A percentile compares a stretch with the other conserved stretches of the same genome.
Conservation (phyloP, 495 filamentous ascomycete species). For the Astrocystis sublimbata region DNA sequence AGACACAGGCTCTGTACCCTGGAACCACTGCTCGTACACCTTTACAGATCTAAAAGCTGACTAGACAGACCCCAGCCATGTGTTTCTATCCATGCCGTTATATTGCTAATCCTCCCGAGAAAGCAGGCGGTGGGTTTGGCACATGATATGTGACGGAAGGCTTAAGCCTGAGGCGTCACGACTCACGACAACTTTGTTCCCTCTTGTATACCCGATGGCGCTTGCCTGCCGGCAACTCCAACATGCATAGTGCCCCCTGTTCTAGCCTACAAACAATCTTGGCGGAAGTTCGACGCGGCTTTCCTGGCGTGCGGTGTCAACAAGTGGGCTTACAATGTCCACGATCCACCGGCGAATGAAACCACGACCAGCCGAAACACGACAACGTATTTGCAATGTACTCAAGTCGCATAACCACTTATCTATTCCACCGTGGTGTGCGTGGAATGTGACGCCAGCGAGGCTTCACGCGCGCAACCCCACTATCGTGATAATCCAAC, state of each 20-base stretch:
- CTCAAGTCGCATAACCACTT: background rate
- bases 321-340: constrained; percentile 6
- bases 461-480: constrained; percentile 5
- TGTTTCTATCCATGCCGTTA: background rate
- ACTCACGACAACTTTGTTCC: background rate
- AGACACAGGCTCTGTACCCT: constrained; percentile 10
- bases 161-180: background rate
- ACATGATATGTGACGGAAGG: background rate
- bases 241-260: background rate
- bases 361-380: background rate
- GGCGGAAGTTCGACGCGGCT: constrained; percentile 14
- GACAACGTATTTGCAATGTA: background rate
- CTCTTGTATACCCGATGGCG: background rate
- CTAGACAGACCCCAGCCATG: too few relatives aligned
- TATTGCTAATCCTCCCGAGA: background rate
- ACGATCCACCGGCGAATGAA: background rate
- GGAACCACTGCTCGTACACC: too few relatives aligned
- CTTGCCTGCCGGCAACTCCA: background rate
- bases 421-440: too few relatives aligned
- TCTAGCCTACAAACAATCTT: constrained; percentile 3
- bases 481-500: background rate
- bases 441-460: background rate
- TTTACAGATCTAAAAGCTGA: too few relatives aligned
- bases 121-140: background rate
- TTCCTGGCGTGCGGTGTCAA: background rate